Evolutionary conservation across 805 yeast species (phyloP).

Genomic region (Suhomyces sp.): DNA sequence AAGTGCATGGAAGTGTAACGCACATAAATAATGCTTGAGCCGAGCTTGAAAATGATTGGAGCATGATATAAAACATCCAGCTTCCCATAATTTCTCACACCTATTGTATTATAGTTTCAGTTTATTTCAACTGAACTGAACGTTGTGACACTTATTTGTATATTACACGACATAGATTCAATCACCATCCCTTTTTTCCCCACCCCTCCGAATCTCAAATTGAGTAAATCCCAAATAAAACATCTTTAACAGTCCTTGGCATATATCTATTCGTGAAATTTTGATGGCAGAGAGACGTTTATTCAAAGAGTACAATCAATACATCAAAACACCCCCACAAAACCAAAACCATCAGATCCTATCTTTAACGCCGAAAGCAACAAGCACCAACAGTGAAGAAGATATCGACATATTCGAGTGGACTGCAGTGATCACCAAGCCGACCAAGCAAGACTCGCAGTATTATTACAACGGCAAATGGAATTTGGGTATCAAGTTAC

Average conservation of each 20-base stretch:
- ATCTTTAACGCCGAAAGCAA: slow-evolving; percentile 41
- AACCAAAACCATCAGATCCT: slow-evolving; percentile 36
- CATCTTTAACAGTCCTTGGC: too few relatives aligned
- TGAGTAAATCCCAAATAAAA: too few relatives aligned
- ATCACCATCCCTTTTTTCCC: not conserved
- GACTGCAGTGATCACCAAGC: slow-evolving; percentile 52
- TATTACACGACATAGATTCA: not conserved
- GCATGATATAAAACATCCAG: not conserved
- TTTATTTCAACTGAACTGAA: not conserved
- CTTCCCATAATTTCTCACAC: not conserved
- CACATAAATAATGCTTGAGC: not conserved
- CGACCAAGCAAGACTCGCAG: slow-evolving; percentile 41
- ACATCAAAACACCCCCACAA: slow-evolving; percentile 25
- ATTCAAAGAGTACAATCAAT: slow-evolving; percentile 36
- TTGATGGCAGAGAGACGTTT: slow-evolving; percentile 41
- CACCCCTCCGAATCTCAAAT: not conserved
- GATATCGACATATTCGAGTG: slow-evolving; percentile 45
- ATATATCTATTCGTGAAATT: not conserved
- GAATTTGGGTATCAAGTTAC: slow-evolving; percentile 45
- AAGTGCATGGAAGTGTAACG: not conserved
- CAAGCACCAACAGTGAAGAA: not conserved
- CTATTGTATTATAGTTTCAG: not conserved
- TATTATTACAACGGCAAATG: slow-evolving; percentile 52
- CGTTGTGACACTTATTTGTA: not conserved
- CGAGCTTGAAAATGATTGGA: not conserved